These are phyloP conservation scores for Apium graveolens DNA, from an alignment of 129 eudicot genomes.

Conservation along the genomic window DNA sequence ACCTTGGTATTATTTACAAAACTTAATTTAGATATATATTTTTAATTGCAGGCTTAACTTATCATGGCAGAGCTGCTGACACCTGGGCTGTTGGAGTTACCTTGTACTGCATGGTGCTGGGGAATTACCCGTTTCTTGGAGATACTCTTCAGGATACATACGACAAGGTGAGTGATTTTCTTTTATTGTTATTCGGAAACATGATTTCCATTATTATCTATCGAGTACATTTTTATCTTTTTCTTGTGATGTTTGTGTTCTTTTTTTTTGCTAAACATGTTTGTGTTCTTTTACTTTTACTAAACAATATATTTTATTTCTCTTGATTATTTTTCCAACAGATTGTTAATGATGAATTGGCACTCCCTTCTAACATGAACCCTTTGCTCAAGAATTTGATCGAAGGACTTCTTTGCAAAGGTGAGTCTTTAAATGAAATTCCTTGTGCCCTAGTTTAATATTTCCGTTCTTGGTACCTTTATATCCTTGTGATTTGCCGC, in stretches of 20 bases:
- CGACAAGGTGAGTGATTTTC: conserved; percentile 53
- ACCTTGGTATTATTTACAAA: neutral
- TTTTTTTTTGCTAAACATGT: neutral
- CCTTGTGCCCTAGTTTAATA: neutral
- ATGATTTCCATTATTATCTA: neutral
- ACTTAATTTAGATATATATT: neutral
- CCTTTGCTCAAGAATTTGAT: conserved; percentile 66
- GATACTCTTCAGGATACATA: conserved; percentile 94
- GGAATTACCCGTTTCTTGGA: conserved; percentile 83
- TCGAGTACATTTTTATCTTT: neutral
- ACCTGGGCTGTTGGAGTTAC: conserved; percentile 99
- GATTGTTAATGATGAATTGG: conserved; percentile 64
- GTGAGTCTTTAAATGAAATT: conserved; percentile 22
- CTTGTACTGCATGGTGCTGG: conserved; percentile 71
- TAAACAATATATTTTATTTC: neutral
- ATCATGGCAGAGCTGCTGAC: conserved; percentile 91
- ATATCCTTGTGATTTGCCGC: neutral
- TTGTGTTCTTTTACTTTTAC: neutral
- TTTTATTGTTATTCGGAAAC: neutral
- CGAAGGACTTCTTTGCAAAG: conserved; percentile 99
- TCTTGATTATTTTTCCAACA: conserved; percentile 12
- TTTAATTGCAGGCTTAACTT: conserved; percentile 51
- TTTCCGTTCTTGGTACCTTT: neutral
- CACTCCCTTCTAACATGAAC: conserved; percentile 52
- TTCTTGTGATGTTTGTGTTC: neutral